Evolutionary conservation across 2,329 filamentous ascomycete species (phyloP).

Genomic region (Phialophora chinensis): DNA sequence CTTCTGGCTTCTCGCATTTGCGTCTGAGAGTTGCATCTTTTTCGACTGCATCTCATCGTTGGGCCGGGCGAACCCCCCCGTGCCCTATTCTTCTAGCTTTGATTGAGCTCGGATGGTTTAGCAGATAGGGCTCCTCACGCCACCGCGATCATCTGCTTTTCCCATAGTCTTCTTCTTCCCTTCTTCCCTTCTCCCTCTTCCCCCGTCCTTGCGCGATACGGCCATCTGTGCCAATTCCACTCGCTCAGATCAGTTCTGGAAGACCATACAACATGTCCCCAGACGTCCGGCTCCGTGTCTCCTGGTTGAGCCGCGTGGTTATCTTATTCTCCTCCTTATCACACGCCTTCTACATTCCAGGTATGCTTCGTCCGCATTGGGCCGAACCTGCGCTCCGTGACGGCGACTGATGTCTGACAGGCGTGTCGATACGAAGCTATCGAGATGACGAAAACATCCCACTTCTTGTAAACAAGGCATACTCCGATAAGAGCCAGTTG

Average conservation of each 20-base stretch:
- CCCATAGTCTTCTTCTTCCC: conserved; percentile 4
- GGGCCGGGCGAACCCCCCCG: conserved; percentile 7
- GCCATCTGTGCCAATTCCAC: conserved; percentile 63
- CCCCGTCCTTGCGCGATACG: conserved; percentile 35
- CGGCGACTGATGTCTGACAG: conserved; percentile 50
- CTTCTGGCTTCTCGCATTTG: conserved; percentile 8
- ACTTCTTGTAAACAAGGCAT: conserved; percentile 89
- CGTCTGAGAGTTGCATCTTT: conserved; percentile 1
- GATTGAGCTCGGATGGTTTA: conserved; percentile 13
- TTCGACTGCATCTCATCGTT: conserved; percentile 5
- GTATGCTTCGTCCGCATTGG: conserved; percentile 56
- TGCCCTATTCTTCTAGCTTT: conserved; percentile 15
- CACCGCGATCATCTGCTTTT: conserved; percentile 8
- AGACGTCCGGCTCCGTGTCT: conserved; percentile 36
- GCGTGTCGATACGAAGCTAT: conserved; percentile 84
- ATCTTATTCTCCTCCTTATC: conserved; percentile 59
- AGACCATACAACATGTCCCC: conserved; percentile 38
- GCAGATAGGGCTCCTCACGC: conserved; percentile 17
- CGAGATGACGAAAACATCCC: conserved; percentile 76
- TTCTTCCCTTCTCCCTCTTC: conserved; percentile 19
- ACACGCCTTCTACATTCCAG: conserved; percentile 83
- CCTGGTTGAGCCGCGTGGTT: conserved; percentile 46
- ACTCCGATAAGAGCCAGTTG: conserved; percentile 86
- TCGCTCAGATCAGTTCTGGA: conserved; percentile 46
- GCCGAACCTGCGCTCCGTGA: background rate